These are phyloP conservation scores for Trypanosoma theileri DNA, from an alignment of 208 protist genomes.

Conservation along the genomic window DNA sequence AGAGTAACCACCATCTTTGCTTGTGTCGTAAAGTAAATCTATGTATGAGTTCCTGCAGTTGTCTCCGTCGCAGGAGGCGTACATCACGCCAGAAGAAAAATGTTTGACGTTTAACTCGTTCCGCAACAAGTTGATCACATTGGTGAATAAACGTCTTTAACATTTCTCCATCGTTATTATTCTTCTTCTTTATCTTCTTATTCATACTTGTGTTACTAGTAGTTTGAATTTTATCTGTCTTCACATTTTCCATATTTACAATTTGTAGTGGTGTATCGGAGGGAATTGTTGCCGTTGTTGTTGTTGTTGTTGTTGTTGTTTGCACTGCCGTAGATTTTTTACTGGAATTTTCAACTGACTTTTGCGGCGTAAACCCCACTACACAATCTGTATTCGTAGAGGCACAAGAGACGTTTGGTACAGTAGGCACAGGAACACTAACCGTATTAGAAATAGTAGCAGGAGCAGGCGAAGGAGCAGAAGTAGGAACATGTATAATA, in stretches of 20 bases:
- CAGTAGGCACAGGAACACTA: no score
- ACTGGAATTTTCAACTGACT: neutral
- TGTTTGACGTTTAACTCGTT: neutral
- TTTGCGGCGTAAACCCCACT: no score
- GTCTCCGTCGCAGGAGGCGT: slow-evolving; percentile 37
- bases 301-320: neutral
- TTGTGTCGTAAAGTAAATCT: slow-evolving; percentile 10
- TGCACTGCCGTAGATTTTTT: neutral
- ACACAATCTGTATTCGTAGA: no score
- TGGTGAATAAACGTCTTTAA: slow-evolving; percentile 3
- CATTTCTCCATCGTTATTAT: neutral
- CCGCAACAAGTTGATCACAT: slow-evolving; percentile 3
- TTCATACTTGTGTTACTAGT: neutral
- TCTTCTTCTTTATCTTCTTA: neutral
- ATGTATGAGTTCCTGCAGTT: slow-evolving; percentile 19
- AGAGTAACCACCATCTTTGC: slow-evolving; percentile 27
- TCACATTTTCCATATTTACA: neutral
- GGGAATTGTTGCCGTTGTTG: neutral
- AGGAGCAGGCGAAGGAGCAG: no score
- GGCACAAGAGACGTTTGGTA: no score
- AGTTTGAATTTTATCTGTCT: neutral
- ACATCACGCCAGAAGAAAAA: slow-evolving; percentile 37
- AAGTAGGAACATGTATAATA: no score
- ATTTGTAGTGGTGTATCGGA: no score
- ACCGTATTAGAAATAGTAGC: no score